Conservation (phyloP, 345 rosid genomes). For the Hibiscus syriacus region DNA sequence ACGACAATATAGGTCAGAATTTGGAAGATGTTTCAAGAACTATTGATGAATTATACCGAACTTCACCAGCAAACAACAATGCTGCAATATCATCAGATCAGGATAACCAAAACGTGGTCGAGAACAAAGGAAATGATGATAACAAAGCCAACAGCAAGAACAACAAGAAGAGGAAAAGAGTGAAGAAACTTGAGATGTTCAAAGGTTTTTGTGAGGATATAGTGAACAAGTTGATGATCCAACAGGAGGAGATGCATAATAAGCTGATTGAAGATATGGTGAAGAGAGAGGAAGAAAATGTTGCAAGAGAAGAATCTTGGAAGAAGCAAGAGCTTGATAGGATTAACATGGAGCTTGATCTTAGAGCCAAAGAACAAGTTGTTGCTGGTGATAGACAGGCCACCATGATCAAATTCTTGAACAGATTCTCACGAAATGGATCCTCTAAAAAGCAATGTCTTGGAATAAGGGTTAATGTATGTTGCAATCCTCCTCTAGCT, state of each 20-base stretch:
- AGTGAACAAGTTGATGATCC: conserved; percentile 56
- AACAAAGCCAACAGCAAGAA: neutral
- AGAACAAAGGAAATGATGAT: neutral
- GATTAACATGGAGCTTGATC: conserved; percentile 53
- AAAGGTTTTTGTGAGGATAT: conserved; percentile 62
- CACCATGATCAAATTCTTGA: conserved; percentile 54
- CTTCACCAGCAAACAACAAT: conserved; percentile 1
- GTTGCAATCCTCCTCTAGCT: too few relatives aligned
- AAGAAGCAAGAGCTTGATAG: conserved; percentile 74
- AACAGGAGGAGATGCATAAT: conserved; percentile 74
- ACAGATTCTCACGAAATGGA: conserved; percentile 32
- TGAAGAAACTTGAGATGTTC: conserved; percentile 45
- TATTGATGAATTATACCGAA: conserved; percentile 8
- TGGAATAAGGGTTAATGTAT: neutral
- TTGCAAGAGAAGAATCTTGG: conserved; percentile 76
- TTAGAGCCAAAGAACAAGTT: conserved; percentile 62
- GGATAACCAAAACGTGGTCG: too few relatives aligned
- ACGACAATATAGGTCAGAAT: conserved; percentile 24
- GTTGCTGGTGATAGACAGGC: conserved; percentile 50
- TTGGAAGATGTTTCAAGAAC: conserved; percentile 21
- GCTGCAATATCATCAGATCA: conserved; percentile 8
- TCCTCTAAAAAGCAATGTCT: conserved; percentile 9
- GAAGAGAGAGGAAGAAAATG: conserved; percentile 61
- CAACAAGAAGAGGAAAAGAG: conserved; percentile 39
- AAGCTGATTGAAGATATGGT: conserved; percentile 74